These are phyloP conservation scores for Euphorbia schlechtendalii DNA, from an alignment of 441 rosid species.

Conservation along the genomic window DNA sequence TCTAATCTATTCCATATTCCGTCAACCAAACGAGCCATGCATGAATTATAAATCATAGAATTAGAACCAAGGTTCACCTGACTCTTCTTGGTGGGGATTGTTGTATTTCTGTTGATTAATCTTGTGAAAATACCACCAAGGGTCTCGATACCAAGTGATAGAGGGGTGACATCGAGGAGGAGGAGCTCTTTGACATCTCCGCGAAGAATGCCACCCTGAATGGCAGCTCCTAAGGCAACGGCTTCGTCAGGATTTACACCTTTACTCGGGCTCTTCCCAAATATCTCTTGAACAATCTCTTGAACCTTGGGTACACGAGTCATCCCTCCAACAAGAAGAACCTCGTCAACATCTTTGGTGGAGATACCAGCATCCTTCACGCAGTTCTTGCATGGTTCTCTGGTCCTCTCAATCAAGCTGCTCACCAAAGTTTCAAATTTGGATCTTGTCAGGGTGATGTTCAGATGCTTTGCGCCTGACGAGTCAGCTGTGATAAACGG, in stretches of 20 bases:
- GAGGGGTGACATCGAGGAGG: constrained; percentile 88
- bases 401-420: constrained; percentile 79
- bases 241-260: constrained; percentile 99
- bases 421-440: constrained; percentile 70
- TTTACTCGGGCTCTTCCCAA: constrained; percentile 85
- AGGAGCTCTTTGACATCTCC: constrained; percentile 94
- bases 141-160: constrained; percentile 94
- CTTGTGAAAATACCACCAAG: constrained; percentile 91
- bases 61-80: constrained; percentile 43
- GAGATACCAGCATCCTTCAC: constrained; percentile 82
- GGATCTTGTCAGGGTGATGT: constrained; percentile 74
- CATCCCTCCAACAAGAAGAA: constrained; percentile 96
- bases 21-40: too few relatives aligned
- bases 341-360: constrained; percentile 81
- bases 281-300: constrained; percentile 64
- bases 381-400: constrained; percentile 72
- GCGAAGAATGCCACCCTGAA: constrained; percentile 94
- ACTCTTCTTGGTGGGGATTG: constrained; percentile 95
- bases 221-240: constrained; percentile 95
- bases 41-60: not conserved
- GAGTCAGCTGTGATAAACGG: constrained; percentile 95
- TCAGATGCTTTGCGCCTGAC: constrained; percentile 85
- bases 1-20: too few relatives aligned
- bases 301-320: constrained; percentile 96
- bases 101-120: constrained; percentile 77